Evolutionary conservation across 208 protist genomes (phyloP).

Genomic region (Leishmania lainsoni): DNA sequence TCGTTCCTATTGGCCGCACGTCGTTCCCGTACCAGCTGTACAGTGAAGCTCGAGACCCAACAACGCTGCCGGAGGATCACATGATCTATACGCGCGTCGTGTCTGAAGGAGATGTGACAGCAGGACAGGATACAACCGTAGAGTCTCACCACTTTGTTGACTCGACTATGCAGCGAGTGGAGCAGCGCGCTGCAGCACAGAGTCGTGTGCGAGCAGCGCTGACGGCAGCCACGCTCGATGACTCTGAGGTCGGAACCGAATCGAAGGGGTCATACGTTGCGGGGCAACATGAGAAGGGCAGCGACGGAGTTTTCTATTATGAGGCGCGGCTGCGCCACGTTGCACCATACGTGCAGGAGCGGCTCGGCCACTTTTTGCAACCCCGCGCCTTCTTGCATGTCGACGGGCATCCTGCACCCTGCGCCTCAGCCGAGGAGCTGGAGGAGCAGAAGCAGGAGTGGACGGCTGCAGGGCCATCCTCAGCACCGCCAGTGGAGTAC

Average conservation of each 20-base stretch:
- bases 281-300: constrained; percentile 11
- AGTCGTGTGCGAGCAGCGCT: constrained; percentile 18
- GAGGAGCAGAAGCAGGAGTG: background rate
- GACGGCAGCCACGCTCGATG: background rate
- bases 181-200: constrained; percentile 18
- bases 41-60: constrained; percentile 47
- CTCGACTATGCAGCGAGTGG: background rate
- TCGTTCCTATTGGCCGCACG: constrained; percentile 64
- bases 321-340: constrained; percentile 41
- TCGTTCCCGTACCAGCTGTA: constrained; percentile 77
- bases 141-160: background rate
- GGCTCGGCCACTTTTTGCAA: constrained; percentile 69
- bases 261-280: background rate
- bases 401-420: constrained; percentile 51
- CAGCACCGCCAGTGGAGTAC: constrained; percentile 39
- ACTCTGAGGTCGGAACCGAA: background rate
- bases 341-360: constrained; percentile 49
- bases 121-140: background rate
- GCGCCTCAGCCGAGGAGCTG: constrained; percentile 35
- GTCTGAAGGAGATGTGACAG: constrained; percentile 16
- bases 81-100: constrained; percentile 59
- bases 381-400: constrained; percentile 71
- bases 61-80: constrained; percentile 40
- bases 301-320: constrained; percentile 47
- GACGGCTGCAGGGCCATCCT: constrained; percentile 1